phyloP scores from a whole-genome alignment of 1,284 basidiomycete species.

The Papiliotrema fonsecae region DNA sequence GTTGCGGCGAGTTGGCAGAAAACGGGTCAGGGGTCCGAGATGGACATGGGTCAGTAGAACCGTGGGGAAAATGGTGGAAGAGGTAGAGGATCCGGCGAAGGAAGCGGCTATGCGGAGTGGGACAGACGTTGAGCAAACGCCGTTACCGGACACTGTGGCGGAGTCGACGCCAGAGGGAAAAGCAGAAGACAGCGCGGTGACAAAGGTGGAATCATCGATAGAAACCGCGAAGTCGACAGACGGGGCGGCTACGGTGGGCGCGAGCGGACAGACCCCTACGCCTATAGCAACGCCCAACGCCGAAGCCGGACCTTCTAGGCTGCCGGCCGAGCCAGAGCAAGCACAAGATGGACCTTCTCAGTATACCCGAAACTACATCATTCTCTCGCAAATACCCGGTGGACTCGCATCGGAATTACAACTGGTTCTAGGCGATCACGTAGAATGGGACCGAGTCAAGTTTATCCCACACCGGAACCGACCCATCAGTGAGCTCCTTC shows the following conservation, averaged over 20 bases:
- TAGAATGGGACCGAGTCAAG: conserved; percentile 47
- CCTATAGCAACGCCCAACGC: not conserved
- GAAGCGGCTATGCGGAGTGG: conserved; percentile 2
- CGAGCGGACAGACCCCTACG: not conserved
- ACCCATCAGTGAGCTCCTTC: conserved; percentile 33
- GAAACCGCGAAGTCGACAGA: not conserved
- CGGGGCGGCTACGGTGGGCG: too few species aligned
- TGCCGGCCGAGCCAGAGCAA: not conserved
- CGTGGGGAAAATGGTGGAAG: conserved; percentile 35
- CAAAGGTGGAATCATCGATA: not conserved
- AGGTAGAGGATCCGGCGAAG: conserved; percentile 19
- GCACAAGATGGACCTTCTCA: conserved; percentile 4
- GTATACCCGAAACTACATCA: conserved; percentile 47
- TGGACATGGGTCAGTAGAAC: conserved; percentile 50
- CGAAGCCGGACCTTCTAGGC: too few species aligned
- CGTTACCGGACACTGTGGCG: not conserved
- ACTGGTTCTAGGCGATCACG: conserved; percentile 50
- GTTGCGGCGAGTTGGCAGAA: conserved; percentile 46
- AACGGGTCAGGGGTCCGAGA: conserved; percentile 50
- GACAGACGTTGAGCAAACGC: not conserved
- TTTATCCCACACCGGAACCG: conserved; percentile 47
- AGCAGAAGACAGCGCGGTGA: not conserved
- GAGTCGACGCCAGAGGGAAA: not conserved
- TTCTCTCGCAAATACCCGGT: conserved; percentile 46
- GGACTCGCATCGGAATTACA: conserved; percentile 47